Conservation (phyloP, 345 rosid genomes). For the Odontarrhena argentea region DNA sequence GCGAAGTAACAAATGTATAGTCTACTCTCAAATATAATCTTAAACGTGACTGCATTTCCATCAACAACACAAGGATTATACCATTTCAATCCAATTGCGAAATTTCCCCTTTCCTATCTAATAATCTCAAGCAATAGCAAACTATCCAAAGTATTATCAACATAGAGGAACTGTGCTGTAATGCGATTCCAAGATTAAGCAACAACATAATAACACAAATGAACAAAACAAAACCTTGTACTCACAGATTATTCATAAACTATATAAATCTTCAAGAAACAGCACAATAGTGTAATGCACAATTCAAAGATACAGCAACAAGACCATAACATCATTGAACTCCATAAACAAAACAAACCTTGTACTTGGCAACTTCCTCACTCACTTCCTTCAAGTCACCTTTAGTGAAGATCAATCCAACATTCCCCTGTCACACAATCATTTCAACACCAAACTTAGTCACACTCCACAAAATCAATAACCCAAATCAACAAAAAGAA, state of each 20-base stretch:
- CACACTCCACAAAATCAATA: neutral
- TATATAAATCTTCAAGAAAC: too few species aligned
- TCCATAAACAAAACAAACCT: constrained; percentile 43
- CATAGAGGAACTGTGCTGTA: neutral
- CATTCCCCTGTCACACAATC: constrained; percentile 56
- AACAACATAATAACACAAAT: neutral
- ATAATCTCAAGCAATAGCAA: neutral
- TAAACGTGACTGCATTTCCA: neutral
- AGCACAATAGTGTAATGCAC: neutral
- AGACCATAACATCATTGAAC: neutral
- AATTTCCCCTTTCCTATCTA: neutral
- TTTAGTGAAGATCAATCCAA: constrained; percentile 74
- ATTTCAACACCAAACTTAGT: neutral
- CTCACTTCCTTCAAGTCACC: constrained; percentile 81
- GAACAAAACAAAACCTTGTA: too few species aligned
- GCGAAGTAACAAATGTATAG: neutral
- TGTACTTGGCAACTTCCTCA: constrained; percentile 71
- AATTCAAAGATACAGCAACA: neutral
- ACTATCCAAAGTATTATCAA: neutral
- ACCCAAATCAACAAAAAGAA: neutral
- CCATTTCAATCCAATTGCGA: neutral
- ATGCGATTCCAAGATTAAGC: neutral
- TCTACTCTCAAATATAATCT: neutral
- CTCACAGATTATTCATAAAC: too few species aligned
- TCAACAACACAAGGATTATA: neutral